Percentiles rank a stretch among this genome's conserved stretches.
These are phyloP conservation scores for Hypoxylon sp. DNA, from an alignment of 2,329 filamentous ascomycete species.

Conservation along the genomic window DNA sequence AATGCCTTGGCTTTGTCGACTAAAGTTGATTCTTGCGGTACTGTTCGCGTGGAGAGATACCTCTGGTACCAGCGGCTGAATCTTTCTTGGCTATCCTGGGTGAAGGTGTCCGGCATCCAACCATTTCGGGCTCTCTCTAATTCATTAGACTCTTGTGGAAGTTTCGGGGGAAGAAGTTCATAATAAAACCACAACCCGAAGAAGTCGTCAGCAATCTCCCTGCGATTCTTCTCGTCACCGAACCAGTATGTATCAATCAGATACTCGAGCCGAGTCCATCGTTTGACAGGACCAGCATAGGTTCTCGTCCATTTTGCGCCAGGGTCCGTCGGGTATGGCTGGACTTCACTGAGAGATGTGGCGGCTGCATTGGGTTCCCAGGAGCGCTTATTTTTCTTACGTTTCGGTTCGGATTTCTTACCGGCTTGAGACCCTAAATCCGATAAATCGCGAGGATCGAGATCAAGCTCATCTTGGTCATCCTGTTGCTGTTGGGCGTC, in stretches of 20 bases:
- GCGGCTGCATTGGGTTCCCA: slow-evolving; percentile 23
- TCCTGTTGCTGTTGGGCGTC: slow-evolving; percentile 16
- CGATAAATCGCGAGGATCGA: slow-evolving; percentile 19
- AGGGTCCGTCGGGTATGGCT: slow-evolving; percentile 45
- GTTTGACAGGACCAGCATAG: slow-evolving; percentile 46
- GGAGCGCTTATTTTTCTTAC: slow-evolving; percentile 33
- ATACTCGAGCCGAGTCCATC: slow-evolving; percentile 44
- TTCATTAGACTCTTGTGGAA: slow-evolving; percentile 30
- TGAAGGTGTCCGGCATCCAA: slow-evolving; percentile 43
- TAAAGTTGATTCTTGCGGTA: slow-evolving; percentile 32
- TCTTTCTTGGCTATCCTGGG: slow-evolving; percentile 34
- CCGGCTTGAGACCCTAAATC: slow-evolving; percentile 20
- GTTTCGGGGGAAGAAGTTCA: slow-evolving; percentile 44
- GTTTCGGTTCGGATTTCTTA: slow-evolving; percentile 10
- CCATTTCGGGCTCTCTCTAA: slow-evolving; percentile 38
- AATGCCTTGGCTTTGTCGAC: slow-evolving; percentile 40
- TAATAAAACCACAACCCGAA: slow-evolving; percentile 43
- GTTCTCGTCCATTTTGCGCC: slow-evolving; percentile 47
- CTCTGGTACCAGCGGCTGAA: slow-evolving; percentile 40
- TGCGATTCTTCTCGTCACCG: slow-evolving; percentile 40
- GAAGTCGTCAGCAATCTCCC: slow-evolving; percentile 38
- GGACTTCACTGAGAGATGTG: slow-evolving; percentile 39
- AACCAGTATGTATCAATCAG: slow-evolving; percentile 45
- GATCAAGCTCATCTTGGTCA: slow-evolving; percentile 25
- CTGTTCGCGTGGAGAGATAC: slow-evolving; percentile 30